Evolutionary conservation across 352 stramenopile species (phyloP).

Genomic region (Phytophthora tentaculata): DNA sequence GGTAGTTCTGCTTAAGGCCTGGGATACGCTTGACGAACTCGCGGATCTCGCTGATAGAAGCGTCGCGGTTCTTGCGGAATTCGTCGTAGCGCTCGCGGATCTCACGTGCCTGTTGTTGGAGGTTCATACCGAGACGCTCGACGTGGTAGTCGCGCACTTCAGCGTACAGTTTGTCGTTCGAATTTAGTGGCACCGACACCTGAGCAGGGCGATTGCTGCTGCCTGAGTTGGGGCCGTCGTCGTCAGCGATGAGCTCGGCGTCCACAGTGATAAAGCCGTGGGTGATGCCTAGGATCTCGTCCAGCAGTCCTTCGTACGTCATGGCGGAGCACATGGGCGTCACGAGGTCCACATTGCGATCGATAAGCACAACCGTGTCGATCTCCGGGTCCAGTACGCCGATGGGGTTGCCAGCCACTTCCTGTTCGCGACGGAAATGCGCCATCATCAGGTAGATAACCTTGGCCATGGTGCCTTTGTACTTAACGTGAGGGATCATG

Average conservation of each 20-base stretch:
- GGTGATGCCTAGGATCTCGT: constrained; percentile 96
- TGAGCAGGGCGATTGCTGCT: constrained; percentile 58
- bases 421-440: constrained; percentile 92
- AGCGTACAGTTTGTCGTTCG: constrained; percentile 95
- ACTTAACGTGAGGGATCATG: constrained; percentile 94
- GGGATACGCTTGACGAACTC: constrained; percentile 99
- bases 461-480: constrained; percentile 92
- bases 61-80: constrained; percentile 96
- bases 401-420: constrained; percentile 80
- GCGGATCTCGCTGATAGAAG: constrained; percentile 97
- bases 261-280: constrained; percentile 89
- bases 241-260: constrained; percentile 77
- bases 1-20: constrained; percentile 92
- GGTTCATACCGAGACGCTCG: constrained; percentile 95
- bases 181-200: constrained; percentile 95
- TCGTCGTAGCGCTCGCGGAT: constrained; percentile 95
- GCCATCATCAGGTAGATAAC: constrained; percentile 93
- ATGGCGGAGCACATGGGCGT: constrained; percentile 96
- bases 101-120: constrained; percentile 96
- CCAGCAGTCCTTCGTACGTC: constrained; percentile 97
- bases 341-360: constrained; percentile 95
- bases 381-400: constrained; percentile 88
- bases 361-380: constrained; percentile 95
- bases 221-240: constrained; percentile 46
- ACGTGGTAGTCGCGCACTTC: constrained; percentile 97